These are phyloP conservation scores for Polychaeton citri DNA, from an alignment of 2,329 filamentous ascomycete genomes.

Conservation along the genomic window DNA sequence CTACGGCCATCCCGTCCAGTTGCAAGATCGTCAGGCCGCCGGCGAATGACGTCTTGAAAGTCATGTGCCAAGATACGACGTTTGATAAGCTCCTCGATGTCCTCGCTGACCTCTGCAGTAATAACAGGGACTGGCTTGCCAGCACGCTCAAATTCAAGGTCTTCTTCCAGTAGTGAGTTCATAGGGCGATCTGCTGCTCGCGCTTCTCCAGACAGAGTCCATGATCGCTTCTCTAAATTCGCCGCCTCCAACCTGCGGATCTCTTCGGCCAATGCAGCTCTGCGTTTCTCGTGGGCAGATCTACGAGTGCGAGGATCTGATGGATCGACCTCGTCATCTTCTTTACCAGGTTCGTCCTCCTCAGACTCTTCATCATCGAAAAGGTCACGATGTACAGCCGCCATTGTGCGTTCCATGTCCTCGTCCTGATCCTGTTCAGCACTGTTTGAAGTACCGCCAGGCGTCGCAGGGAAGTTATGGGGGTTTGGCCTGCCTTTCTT, in stretches of 20 bases:
- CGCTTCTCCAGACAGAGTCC: slow-evolving; percentile 83
- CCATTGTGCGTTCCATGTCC: slow-evolving; percentile 72
- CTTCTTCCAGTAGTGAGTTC: slow-evolving; percentile 87
- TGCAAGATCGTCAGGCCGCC: slow-evolving; percentile 61
- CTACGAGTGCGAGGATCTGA: slow-evolving; percentile 58
- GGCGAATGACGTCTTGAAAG: slow-evolving; percentile 80
- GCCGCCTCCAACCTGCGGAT: slow-evolving; percentile 83
- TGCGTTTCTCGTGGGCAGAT: slow-evolving; percentile 75
- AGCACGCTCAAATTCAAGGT: slow-evolving; percentile 87
- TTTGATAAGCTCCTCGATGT: slow-evolving; percentile 89
- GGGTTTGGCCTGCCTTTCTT: slow-evolving; percentile 43
- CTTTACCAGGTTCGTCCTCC: slow-evolving; percentile 45
- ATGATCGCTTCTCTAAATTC: slow-evolving; percentile 79
- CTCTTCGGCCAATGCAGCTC: slow-evolving; percentile 75
- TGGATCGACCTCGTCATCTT: slow-evolving; percentile 50
- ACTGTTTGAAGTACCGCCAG: slow-evolving; percentile 25
- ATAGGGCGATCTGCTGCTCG: slow-evolving; percentile 66
- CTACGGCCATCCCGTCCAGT: slow-evolving; percentile 51
- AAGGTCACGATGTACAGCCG: slow-evolving; percentile 73
- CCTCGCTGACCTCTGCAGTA: slow-evolving; percentile 78
- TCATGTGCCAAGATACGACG: slow-evolving; percentile 77
- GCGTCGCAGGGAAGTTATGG: slow-evolving; percentile 29
- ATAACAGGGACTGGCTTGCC: slow-evolving; percentile 93
- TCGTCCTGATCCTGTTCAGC: slow-evolving; percentile 38
- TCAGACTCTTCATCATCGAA: slow-evolving; percentile 65